Base-by-base conservation (phyloP, 1,284 basidiomycete genomes). In the Leucoagaricus sp. region DNA sequence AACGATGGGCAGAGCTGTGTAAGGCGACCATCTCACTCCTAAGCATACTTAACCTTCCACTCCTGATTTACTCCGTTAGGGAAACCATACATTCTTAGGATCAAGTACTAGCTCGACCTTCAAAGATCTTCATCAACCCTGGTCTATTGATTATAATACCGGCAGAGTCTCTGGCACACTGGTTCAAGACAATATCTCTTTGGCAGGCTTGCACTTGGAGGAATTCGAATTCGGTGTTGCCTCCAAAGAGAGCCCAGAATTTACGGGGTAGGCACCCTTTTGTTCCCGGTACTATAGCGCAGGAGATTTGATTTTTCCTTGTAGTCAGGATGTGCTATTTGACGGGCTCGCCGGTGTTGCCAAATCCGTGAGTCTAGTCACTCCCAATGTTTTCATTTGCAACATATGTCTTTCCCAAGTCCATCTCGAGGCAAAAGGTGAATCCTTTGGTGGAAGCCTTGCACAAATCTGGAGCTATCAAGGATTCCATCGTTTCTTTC, bases 291-390 rank as follows among this genome's bases (percentile, higher is more conserved):
- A n/a, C n/a, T n/a, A n/a, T n/a, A n/a, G n/a, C n/a, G 26, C 12
- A 31, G 6, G 28, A 10, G 26, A 25, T 13, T 40, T 17, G n/a
- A 38, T 21, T n/a, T 41, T 25, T 17, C 12, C 6, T 44, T 82
- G 63, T 25, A 78, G 82, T 1, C 66, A 70, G 40, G 59, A 72
- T 58, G 69, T 77, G 12, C 75, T 80, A 1, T 90, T 90, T 62
- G 91, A 93, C 67, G 85, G 93, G 42, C 73, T 94, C 59, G 82
- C 94, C 81, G 86, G 92, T 56, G 75, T 92, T 59, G 88, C 89
- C 33, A 85, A 81, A 70, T 83, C 79, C 63, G 79, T 85, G 62
- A 60, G 78, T 70, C 4, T 15, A 10, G n/a, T 60, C 33, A 61
- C 34, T 60, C 23, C 23, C 17, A 26, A 8, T 33, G 4, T 31